Base-by-base conservation (phyloP, 345 rosid genomes). In the Physaria fendleri region DNA sequence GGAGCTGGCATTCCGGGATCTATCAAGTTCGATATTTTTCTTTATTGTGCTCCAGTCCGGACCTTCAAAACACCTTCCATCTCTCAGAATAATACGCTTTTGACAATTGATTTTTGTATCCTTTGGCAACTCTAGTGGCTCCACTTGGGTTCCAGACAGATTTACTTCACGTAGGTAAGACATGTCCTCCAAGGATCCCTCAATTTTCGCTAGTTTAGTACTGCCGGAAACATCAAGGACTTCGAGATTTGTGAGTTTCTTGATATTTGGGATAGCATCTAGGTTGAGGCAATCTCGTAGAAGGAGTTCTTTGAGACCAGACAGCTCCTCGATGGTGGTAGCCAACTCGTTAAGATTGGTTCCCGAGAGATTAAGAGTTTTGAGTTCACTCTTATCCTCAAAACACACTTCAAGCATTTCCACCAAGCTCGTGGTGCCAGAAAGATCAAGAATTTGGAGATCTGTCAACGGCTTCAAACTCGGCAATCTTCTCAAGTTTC, bases 371-470 rank as follows among this genome's bases (percentile, higher is more conserved):
- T 78, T 64, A 41, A 81, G 84, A 45, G 46, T 18, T 60, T 33
- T 72, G 47, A 79, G 81, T 29, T 47, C 44, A 1, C 52, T 11
- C 54, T 72, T 65, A 1, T 62, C 40, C 2, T 51, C 69, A 8
- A 78, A 74, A 41, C 72, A 69, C 38, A 49, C 79, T 54, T 55
- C 75, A 3, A 43, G 53, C 48, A 79, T 73, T 18, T 73, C 65
- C 30, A 53, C 66, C 27, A 77, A 44, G 18, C 57, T 59, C 2
- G 30, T 56, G 29, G 79, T 71, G 33, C 76, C 81, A 5, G 81
- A 71, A 67, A 82, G 76, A 79, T 71, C 79, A 46, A 76, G 74
- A 59, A 73, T 48, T 64, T 76, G 72, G 3, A 79, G 83, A n/a
- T 46, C 50, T 0, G 61, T 25, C 33, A 73, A 42, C 10, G 63